A percentile compares a stretch with the other conserved stretches of the same genome.
Evolutionary conservation across 768 basidiomycete genomes (phyloP).

Genomic region (Boletus rex-veris): DNA sequence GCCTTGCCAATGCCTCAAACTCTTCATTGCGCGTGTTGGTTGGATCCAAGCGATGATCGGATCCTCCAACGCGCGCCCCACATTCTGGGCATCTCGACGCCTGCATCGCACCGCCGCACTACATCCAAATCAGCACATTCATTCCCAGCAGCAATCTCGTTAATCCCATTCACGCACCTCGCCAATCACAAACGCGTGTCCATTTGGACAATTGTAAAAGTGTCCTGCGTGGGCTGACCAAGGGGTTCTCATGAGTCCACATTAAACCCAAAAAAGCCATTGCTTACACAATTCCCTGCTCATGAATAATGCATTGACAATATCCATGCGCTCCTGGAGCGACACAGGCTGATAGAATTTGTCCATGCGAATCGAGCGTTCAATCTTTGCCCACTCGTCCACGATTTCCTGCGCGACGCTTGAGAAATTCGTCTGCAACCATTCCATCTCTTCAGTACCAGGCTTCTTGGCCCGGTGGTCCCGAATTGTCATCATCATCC

Average conservation of each 20-base stretch:
- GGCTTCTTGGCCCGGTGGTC: slow-evolving; percentile 25
- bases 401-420: slow-evolving; percentile 36
- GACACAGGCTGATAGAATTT: slow-evolving; percentile 53
- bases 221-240: slow-evolving; percentile 39
- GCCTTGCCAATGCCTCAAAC: slow-evolving; percentile 42
- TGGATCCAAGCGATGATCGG: slow-evolving; percentile 35
- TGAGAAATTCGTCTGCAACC: slow-evolving; percentile 45
- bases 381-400: slow-evolving; percentile 46
- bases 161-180: slow-evolving; percentile 37
- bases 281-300: slow-evolving; percentile 39
- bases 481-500: slow-evolving; percentile 2
- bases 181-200: slow-evolving; percentile 58
- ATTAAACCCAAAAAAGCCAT: background rate
- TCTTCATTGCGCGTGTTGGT: slow-evolving; percentile 46
- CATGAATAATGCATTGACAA: slow-evolving; percentile 42
- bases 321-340: slow-evolving; percentile 46
- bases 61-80: slow-evolving; percentile 50
- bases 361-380: slow-evolving; percentile 35
- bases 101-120: slow-evolving; percentile 61
- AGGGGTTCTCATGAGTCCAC: background rate
- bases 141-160: background rate
- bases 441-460: slow-evolving; percentile 25
- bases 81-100: slow-evolving; percentile 55
- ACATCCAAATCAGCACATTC: background rate
- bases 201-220: slow-evolving; percentile 53